Conservation (phyloP, 345 rosid genomes). For the Gynandropsis gynandra region DNA sequence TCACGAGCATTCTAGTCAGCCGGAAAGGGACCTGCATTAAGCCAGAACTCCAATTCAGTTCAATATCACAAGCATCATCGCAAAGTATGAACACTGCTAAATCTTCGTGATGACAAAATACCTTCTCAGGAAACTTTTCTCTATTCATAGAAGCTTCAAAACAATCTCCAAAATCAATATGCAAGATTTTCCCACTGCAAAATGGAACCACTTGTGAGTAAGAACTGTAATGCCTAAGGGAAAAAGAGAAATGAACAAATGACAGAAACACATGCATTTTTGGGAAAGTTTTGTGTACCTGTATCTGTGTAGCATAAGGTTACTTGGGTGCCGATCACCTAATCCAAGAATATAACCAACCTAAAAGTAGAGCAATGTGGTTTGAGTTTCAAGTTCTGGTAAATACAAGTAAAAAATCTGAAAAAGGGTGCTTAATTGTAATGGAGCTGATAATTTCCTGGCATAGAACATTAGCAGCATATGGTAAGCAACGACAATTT, state of each 20-base stretch:
- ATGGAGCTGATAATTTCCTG: neutral
- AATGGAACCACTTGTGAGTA: slow-evolving; percentile 15
- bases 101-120: slow-evolving; percentile 8
- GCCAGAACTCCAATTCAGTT: neutral
- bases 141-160: slow-evolving; percentile 98
- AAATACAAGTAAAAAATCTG: slow-evolving; percentile 1
- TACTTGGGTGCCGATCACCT: slow-evolving; percentile 99
- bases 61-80: too few relatives aligned
- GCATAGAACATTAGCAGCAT: too few relatives aligned
- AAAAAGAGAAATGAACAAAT: too few relatives aligned
- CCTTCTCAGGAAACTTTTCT: slow-evolving; percentile 99
- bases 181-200: slow-evolving; percentile 91
- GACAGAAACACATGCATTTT: neutral
- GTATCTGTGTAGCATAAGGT: slow-evolving; percentile 86
- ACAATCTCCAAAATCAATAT: slow-evolving; percentile 99
- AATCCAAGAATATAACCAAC: slow-evolving; percentile 98
- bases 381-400: slow-evolving; percentile 2
- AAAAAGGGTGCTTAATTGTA: too few relatives aligned
- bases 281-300: slow-evolving; percentile 51
- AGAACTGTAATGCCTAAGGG: too few relatives aligned
- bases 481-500: too few relatives aligned
- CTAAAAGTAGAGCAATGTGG: slow-evolving; percentile 37
- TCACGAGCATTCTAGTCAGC: slow-evolving; percentile 97
- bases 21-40: slow-evolving; percentile 83
- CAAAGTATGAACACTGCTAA: too few relatives aligned